These are phyloP conservation scores for Westerdykella aurantiaca DNA, from an alignment of 2,329 filamentous ascomycete species.

Conservation along the genomic window DNA sequence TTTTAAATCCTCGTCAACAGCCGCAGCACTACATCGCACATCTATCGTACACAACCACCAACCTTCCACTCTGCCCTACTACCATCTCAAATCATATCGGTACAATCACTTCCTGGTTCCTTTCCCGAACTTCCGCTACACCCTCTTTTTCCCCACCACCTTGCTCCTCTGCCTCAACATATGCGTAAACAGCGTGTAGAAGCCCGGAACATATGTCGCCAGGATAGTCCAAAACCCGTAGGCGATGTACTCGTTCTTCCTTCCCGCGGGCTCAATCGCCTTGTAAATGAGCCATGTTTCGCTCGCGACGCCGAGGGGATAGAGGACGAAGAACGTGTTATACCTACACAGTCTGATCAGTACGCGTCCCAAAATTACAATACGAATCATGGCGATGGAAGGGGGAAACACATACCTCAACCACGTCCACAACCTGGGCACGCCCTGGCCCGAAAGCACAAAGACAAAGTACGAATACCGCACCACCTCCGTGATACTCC, in stretches of 20 bases:
- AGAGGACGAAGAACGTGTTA: constrained; percentile 88
- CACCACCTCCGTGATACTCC: constrained; percentile 87
- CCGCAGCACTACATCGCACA: no score
- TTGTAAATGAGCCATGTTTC: constrained; percentile 77
- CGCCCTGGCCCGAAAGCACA: constrained; percentile 52
- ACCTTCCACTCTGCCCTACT: no score
- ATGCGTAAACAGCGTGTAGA: constrained; percentile 83
- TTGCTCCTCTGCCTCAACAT: constrained; percentile 71
- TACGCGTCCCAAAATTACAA: background rate
- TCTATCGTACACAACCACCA: no score
- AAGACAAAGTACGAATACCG: constrained; percentile 89
- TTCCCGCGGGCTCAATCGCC: constrained; percentile 56
- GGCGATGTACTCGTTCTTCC: constrained; percentile 48
- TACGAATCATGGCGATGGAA: constrained; percentile 1
- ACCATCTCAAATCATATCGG: no score
- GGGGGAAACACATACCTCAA: constrained; percentile 51
- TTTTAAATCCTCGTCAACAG: no score
- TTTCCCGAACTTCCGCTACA: background rate
- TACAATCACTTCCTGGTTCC: no score
- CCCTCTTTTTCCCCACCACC: constrained; percentile 1
- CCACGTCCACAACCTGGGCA: constrained; percentile 67
- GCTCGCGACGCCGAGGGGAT: constrained; percentile 83
- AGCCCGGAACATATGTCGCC: constrained; percentile 70
- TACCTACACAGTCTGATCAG: constrained; percentile 43
- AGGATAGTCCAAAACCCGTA: constrained; percentile 61